phyloP scores from a whole-genome alignment of 345 rosid species.

The Fremontodendron californicum region DNA sequence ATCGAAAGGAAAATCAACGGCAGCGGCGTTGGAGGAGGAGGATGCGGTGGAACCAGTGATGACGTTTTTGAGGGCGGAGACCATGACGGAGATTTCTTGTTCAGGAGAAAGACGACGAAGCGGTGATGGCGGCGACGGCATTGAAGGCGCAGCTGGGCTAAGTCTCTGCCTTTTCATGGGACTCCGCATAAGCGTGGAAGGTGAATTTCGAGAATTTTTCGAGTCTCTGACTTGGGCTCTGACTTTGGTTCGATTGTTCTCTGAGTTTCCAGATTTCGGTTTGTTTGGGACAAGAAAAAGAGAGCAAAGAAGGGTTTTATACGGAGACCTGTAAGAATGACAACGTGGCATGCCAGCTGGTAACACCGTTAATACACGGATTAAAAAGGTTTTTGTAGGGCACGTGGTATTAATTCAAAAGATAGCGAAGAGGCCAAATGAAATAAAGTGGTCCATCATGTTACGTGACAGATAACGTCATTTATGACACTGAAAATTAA shows the following conservation, averaged over 20 bases:
- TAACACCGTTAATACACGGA: conserved; percentile 6
- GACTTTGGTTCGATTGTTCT: no score
- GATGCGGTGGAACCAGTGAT: conserved; percentile 19
- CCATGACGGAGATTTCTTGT: conserved; percentile 64
- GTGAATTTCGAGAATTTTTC: neutral
- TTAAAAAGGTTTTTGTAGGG: neutral
- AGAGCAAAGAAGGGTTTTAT: neutral
- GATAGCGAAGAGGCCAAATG: no score
- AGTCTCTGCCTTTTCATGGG: conserved; percentile 25
- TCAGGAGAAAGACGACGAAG: conserved; percentile 37
- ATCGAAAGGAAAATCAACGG: neutral
- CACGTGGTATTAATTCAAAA: neutral
- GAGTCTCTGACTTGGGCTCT: neutral
- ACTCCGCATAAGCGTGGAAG: conserved; percentile 23
- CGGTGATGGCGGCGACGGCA: neutral
- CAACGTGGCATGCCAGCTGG: conserved; percentile 1
- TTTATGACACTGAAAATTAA: neutral
- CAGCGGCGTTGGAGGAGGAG: neutral
- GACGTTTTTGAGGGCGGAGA: conserved; percentile 36
- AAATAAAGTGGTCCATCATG: neutral
- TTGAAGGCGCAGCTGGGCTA: neutral
- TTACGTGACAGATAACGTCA: neutral
- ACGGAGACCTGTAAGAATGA: neutral
- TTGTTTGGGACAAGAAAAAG: neutral
- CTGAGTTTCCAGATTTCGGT: neutral